Evolutionary conservation across 257 asterid genomes (phyloP), one percentile per base, ranked within the genome.

Genomic region (Nicotiana noctiflora): DNA sequence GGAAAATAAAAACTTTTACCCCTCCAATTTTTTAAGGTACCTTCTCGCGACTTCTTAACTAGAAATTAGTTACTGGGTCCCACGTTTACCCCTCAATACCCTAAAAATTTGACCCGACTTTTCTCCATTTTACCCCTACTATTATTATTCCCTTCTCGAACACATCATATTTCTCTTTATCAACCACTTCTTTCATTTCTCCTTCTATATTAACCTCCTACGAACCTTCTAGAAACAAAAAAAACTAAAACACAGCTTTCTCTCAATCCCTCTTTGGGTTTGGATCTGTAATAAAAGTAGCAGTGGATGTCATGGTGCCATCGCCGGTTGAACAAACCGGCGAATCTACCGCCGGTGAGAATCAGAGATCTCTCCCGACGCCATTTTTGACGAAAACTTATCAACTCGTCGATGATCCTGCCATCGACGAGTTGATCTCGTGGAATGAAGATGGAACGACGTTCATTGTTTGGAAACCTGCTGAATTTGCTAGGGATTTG

Each of bases 371-470:
- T 25, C 82, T 82, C 82, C 96, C 97, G 87, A 90, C 98, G 84
- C 98, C 98, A 81, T 94, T 94, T 84, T 49, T 94, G 79, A 90
- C 92, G 56, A 94, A 94, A 86, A 93, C 98, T 0, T 94, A 89
- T 77, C 96, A 91, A 80, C 85, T 94, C 0, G 98, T 93, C 6
- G 96, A 93, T 12, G 98, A 94, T 90, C 88, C 93, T 1, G 75
- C 81, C 37, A 25, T 90, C 6, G 89, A 94, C 80, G 94, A 93
- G 27, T 78, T 94, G 89, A 90, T 94, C 75, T 94, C 98, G 14
- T 94, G 98, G 98, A 94, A 91, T 61, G 98, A 90, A 49, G 95
- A 93, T 27, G 98, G 98, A 37, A 88, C 97, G 1, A 81, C 93
- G 1, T 94, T 94, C 87, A 88, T 94, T 32, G 98, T 93, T 17